Evolutionary conservation across 2,329 filamentous ascomycete genomes (phyloP), one percentile per base, ranked within the genome.

Genomic region (Penicillium sumatraense): DNA sequence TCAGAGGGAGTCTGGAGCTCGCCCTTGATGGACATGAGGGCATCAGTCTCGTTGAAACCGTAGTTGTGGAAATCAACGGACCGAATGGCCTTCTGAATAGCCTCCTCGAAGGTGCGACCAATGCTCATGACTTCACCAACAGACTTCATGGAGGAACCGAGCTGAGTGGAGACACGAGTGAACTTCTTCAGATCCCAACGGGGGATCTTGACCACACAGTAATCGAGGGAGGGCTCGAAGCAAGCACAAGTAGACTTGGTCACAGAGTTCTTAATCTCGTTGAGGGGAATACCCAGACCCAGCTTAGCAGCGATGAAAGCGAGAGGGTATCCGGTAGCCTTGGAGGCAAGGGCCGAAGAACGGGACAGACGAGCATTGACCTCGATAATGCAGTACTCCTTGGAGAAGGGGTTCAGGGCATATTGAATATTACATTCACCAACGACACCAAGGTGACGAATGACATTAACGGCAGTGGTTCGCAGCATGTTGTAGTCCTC

Each of bases 391-490:
- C 95, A 97, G 80, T 97, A 99, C 72, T 99, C 95, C 72, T 85
- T 88, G 1, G 93, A 97, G 75, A 93, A 91, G 2, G 95, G 95
- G 78, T 99, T 97, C 51, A 99, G 80, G 4, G 95, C 95, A 70
- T 98, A 99, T 75, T 99, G 95, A 59, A 99, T 97, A 77, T 99
- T 99, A 79, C 95, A 99, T 79, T 99, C 95, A 74, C 95, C 95
- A 46, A 99, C 93, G 54, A 99, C 95, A 47, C 95, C 95, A 21
- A 99, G 86, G 74, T 99, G 95, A 54, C 95, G 89, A 70, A 99
- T 96, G 70, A 98, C 93, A 68, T 97, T 96, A 70, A 98, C 90
- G 36, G 95, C 95, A 3, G 95, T 97, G 6, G 93, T 97, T 64
- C 95, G 89, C 27, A 99, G 85, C 95, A 98, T 98, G 78, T 98